A percentile compares a stretch with the other conserved stretches of the same genome.
These are phyloP conservation scores for Candida koratica DNA, from an alignment of 805 yeast species.

Conservation along the genomic window DNA sequence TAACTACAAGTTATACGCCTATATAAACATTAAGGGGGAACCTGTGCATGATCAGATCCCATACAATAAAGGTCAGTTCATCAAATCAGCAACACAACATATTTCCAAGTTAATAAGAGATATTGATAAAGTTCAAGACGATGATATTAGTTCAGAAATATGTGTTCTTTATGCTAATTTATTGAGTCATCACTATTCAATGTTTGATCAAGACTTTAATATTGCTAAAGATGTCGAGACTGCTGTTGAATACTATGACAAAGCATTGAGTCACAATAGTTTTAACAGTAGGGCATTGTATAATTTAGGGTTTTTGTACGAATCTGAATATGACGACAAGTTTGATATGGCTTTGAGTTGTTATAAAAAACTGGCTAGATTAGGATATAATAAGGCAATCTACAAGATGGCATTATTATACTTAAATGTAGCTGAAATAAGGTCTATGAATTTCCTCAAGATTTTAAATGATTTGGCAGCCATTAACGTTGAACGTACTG, in stretches of 20 bases:
- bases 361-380: constrained; percentile 36
- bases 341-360: constrained; percentile 31
- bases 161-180: constrained; percentile 37
- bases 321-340: constrained; percentile 25
- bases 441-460: constrained; percentile 34
- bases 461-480: constrained; percentile 36
- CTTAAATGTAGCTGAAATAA: constrained; percentile 29
- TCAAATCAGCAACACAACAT: constrained; percentile 38
- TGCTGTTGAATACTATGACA: constrained; percentile 30
- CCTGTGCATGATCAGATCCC: constrained; percentile 28
- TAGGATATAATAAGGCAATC: constrained; percentile 45
- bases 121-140: constrained; percentile 22
- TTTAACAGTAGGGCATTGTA: constrained; percentile 31
- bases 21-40: constrained; percentile 42
- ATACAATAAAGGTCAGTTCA: constrained; percentile 31
- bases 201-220: constrained; percentile 36
- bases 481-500: constrained; percentile 31
- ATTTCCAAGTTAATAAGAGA: constrained; percentile 35
- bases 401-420: constrained; percentile 37
- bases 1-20: constrained; percentile 36
- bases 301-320: constrained; percentile 38
- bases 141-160: constrained; percentile 25
- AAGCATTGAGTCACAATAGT: constrained; percentile 30
- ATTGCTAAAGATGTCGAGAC: constrained; percentile 24
- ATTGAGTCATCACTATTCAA: constrained; percentile 31